Evolutionary conservation across 441 rosid species (phyloP), one percentile per base, ranked within the genome.

Genomic region (Croton laevigatus): DNA sequence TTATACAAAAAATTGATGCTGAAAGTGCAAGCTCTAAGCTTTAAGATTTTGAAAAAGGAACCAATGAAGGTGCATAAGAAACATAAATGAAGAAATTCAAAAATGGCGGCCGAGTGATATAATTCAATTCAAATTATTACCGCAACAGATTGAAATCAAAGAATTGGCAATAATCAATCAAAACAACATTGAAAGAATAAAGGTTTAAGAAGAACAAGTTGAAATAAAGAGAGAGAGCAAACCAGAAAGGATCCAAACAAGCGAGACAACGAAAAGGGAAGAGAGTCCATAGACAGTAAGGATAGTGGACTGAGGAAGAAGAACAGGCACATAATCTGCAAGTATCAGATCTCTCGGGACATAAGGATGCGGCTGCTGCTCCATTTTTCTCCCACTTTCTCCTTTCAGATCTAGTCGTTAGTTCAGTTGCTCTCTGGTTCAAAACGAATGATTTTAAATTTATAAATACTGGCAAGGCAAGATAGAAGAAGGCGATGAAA

Each of bases 291-390:
- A 94, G 81, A 83, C 79, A 34, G 76, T 62, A 62, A 90, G n/a
- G 68, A 94, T 91, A 61, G 83, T 48, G 61, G 88, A 86, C 76
- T 81, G 81, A 27, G 94, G 71, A 81, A 94, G 89, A n/a, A 75
- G 46, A 11, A 73, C 76, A 1, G 98, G 93, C 4, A 85, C 90
- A 65, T 82, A 91, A 42, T 81, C 97, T 0, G 82, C 83, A 11
- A 94, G 87, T 32, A 81, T 64, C 71, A 91, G 88, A 87, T 94
- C 98, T 76, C 77, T 81, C 5, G 98, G 97, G 57, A 86, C 80
- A 72, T 90, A 94, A 0, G 98, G 97, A 81, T 94, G 97, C 69
- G 69, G 71, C 59, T 64, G 78, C 5, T 40, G 58, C 66, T 80
- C 66, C 81, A 77, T 49, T 81, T 73, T 80, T 62, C 8, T 16